phyloP scores from a whole-genome alignment of 768 basidiomycete genomes.

The Boletus rubroflammeus region DNA sequence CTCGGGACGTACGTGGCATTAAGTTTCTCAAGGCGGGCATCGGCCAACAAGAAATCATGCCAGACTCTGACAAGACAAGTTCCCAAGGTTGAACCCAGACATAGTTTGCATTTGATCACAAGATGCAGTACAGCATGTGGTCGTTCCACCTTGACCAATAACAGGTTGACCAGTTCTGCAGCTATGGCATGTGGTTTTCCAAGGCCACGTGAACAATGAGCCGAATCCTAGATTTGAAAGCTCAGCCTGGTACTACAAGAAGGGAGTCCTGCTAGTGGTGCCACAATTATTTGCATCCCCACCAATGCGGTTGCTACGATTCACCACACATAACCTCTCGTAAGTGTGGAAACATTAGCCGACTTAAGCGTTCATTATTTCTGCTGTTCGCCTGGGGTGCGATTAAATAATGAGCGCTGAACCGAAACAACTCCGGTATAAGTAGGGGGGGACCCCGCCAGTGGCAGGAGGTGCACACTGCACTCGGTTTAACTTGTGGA shows the following conservation, averaged over 20 bases:
- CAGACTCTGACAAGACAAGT: not conserved
- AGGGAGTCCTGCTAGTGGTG: not conserved
- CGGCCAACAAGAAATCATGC: not conserved
- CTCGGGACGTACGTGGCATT: not conserved
- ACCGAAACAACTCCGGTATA: slow-evolving; percentile 1
- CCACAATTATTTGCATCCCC: not conserved
- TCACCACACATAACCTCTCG: not conserved
- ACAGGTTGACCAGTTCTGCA: not conserved
- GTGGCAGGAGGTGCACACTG: not conserved
- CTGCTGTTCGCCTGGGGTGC: not conserved
- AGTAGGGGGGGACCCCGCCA: not conserved
- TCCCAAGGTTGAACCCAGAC: not conserved
- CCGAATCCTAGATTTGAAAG: not conserved
- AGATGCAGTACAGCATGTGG: not conserved
- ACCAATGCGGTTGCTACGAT: not conserved
- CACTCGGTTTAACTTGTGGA: not conserved
- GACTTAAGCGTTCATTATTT: not conserved
- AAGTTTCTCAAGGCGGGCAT: not conserved
- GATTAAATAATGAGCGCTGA: not conserved
- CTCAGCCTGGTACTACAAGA: no score
- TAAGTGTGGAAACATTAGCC: not conserved
- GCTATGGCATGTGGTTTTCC: not conserved
- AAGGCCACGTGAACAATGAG: not conserved
- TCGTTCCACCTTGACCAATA: not conserved
- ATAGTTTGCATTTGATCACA: not conserved